Percentiles rank a stretch among this genome's conserved stretches.
Evolutionary conservation across 306 rosid species (phyloP).

Genomic region (Rosa chinensis): DNA sequence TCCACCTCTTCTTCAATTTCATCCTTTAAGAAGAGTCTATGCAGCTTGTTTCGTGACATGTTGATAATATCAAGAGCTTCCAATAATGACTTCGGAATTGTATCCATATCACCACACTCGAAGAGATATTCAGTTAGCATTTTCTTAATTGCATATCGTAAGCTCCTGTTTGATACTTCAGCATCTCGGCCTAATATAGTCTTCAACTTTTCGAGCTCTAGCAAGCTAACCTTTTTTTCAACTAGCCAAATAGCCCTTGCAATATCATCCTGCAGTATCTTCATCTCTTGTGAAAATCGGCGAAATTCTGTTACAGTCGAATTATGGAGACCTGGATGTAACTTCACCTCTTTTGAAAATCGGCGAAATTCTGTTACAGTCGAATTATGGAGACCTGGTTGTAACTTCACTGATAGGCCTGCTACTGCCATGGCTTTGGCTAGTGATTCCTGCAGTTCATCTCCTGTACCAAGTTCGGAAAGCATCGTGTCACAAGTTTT

Average conservation of each 20-base stretch:
- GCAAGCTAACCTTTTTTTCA: constrained; percentile 29
- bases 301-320: constrained; percentile 42
- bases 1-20: constrained; percentile 63
- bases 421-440: constrained; percentile 86
- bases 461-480: constrained; percentile 42
- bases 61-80: constrained; percentile 50
- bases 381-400: constrained; percentile 41
- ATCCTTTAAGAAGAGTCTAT: constrained; percentile 31
- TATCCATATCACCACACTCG: constrained; percentile 66
- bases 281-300: constrained; percentile 56
- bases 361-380: constrained; percentile 45
- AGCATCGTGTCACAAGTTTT: constrained; percentile 48
- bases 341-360: constrained; percentile 57
- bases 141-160: constrained; percentile 47
- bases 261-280: constrained; percentile 65
- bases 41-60: constrained; percentile 27
- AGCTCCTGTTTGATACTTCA: constrained; percentile 37
- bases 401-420: constrained; percentile 57
- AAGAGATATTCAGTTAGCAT: constrained; percentile 67
- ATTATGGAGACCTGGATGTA: constrained; percentile 46
- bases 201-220: constrained; percentile 52
- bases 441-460: constrained; percentile 56
- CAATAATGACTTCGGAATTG: constrained; percentile 51
- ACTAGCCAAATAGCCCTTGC: constrained; percentile 65
- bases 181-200: constrained; percentile 59